These are phyloP conservation scores for Pseudozyma sp. DNA, from an alignment of 1,284 basidiomycete species.

Conservation along the genomic window DNA sequence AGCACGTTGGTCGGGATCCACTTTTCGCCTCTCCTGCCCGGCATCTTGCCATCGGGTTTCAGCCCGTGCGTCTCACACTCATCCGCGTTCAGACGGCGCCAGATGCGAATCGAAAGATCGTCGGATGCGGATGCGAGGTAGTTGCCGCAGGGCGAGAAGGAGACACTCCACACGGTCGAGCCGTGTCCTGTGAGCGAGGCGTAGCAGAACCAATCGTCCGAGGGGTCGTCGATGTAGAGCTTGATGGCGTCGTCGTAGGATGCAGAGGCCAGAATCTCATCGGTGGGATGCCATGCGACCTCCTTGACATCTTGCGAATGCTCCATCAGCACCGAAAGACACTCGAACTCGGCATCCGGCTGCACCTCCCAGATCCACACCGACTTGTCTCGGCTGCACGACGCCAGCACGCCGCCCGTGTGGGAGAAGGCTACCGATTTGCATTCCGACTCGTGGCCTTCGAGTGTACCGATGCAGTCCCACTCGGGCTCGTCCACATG, in stretches of 20 bases:
- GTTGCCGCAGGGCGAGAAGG: conserved; percentile 80
- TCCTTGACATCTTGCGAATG: conserved; percentile 97
- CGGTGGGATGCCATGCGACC: conserved; percentile 91
- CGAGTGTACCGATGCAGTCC: conserved; percentile 87
- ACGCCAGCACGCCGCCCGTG: conserved; percentile 84
- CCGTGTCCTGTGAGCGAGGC: conserved; percentile 82
- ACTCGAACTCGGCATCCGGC: conserved; percentile 85
- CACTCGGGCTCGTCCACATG: conserved; percentile 69
- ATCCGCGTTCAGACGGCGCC: conserved; percentile 68
- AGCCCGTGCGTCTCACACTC: conserved; percentile 62
- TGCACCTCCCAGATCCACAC: conserved; percentile 98
- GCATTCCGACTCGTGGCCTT: conserved; percentile 98
- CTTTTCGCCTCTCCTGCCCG: conserved; percentile 65
- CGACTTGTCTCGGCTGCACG: conserved; percentile 93
- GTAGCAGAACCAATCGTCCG: conserved; percentile 93
- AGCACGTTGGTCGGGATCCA: conserved; percentile 69
- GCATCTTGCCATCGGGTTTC: conserved; percentile 57
- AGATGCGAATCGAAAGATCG: conserved; percentile 77
- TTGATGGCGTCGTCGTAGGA: conserved; percentile 98
- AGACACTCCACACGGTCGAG: conserved; percentile 88
- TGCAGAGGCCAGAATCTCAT: conserved; percentile 94
- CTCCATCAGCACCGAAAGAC: conserved; percentile 94
- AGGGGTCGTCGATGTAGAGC: conserved; percentile 91
- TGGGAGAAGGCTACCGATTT: conserved; percentile 89
- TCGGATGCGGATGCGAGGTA: conserved; percentile 85